A percentile compares a stretch with the other conserved stretches of the same genome.
Evolutionary conservation across 495 filamentous ascomycete genomes (phyloP).

Genomic region (Delitschia confertaspora): DNA sequence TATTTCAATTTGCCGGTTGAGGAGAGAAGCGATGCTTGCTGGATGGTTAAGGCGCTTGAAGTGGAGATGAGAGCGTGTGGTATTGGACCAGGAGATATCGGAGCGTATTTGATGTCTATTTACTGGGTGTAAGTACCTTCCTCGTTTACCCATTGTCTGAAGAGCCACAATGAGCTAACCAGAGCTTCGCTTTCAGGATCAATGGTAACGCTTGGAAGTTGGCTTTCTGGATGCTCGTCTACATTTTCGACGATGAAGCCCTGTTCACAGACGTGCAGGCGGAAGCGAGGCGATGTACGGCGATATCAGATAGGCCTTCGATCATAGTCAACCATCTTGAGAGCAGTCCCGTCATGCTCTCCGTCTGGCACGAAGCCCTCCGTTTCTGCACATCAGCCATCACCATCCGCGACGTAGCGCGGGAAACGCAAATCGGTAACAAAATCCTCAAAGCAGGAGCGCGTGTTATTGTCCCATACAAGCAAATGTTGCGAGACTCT

Average conservation of each 20-base stretch:
- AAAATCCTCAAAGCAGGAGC: slow-evolving; percentile 23
- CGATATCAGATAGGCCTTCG: no score
- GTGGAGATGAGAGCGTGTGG: no score
- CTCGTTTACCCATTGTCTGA: no score
- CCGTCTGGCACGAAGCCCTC: background rate
- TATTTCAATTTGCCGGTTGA: background rate
- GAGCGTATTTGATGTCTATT: background rate
- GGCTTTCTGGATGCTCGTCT: slow-evolving; percentile 29
- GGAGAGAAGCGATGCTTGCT: background rate
- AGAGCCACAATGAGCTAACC: no score
- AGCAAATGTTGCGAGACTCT: slow-evolving; percentile 28
- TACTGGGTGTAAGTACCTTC: no score
- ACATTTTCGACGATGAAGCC: slow-evolving; percentile 25
- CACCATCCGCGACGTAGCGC: background rate
- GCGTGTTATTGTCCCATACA: slow-evolving; percentile 32
- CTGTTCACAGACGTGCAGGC: no score
- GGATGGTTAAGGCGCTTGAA: no score
- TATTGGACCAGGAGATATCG: no score
- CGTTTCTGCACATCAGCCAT: background rate
- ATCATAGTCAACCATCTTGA: background rate
- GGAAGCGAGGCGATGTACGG: no score
- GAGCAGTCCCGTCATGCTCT: background rate
- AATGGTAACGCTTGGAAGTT: slow-evolving; percentile 29
- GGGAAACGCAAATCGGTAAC: slow-evolving; percentile 19
- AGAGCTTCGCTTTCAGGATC: slow-evolving; percentile 23